These are phyloP conservation scores for Colletotrichum tamarilloi DNA, from an alignment of 2,329 filamentous ascomycete genomes.

Conservation along the genomic window DNA sequence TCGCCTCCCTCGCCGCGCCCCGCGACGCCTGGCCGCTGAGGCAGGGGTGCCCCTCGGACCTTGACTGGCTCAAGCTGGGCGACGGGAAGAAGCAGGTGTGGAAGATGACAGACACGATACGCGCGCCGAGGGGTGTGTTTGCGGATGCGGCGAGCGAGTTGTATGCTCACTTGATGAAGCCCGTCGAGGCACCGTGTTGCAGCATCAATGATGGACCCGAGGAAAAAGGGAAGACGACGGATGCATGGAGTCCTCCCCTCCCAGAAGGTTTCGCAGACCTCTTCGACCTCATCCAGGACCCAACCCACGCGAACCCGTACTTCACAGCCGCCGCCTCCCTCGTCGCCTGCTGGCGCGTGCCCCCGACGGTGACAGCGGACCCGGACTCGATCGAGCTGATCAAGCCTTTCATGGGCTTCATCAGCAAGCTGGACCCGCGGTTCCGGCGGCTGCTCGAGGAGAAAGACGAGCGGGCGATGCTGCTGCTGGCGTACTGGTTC, in stretches of 20 bases:
- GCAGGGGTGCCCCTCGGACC: slow-evolving; percentile 51
- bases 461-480: slow-evolving; percentile 64
- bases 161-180: slow-evolving; percentile 28
- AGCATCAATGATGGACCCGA: slow-evolving; percentile 32
- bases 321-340: slow-evolving; percentile 42
- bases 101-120: slow-evolving; percentile 59
- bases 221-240: background rate
- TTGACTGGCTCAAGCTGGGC: slow-evolving; percentile 69
- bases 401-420: slow-evolving; percentile 58
- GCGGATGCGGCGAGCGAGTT: slow-evolving; percentile 39
- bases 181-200: background rate
- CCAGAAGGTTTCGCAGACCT: slow-evolving; percentile 45
- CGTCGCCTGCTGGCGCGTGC: background rate
- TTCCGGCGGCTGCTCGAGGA: slow-evolving; percentile 57
- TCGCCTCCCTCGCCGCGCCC: slow-evolving; percentile 51
- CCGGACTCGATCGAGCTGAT: slow-evolving; percentile 36
- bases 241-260: slow-evolving; percentile 38
- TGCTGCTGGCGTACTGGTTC: slow-evolving; percentile 69
- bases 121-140: slow-evolving; percentile 59
- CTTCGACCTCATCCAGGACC: slow-evolving; percentile 40
- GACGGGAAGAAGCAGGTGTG: slow-evolving; percentile 67
- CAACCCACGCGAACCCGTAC: slow-evolving; percentile 44
- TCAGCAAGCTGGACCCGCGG: slow-evolving; percentile 54
- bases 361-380: background rate
- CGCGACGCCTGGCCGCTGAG: slow-evolving; percentile 68